phyloP scores from a whole-genome alignment of 1,284 basidiomycete species.

The Tremellales sp. region DNA sequence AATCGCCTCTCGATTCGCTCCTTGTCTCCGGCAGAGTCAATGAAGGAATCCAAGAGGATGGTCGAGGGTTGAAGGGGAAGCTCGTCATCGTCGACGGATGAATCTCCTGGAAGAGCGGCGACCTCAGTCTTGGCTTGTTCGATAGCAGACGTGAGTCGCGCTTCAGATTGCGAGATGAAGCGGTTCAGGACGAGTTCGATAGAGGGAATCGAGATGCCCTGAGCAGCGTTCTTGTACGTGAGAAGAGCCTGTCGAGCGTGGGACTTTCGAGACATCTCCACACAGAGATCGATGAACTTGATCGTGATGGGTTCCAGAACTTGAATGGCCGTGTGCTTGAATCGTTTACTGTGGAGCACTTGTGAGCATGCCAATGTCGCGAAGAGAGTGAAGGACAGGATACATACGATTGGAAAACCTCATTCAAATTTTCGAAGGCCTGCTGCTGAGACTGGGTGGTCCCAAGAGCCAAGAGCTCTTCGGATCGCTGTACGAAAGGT shows the following conservation, averaged over 20 bases:
- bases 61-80: constrained; percentile 45
- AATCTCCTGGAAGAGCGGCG: constrained; percentile 68
- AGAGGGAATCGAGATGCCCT: constrained; percentile 84
- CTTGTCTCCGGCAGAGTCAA: constrained; percentile 65
- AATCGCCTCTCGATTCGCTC: constrained; percentile 93
- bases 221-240: constrained; percentile 95
- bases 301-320: constrained; percentile 95
- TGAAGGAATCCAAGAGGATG: constrained; percentile 45
- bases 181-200: constrained; percentile 89
- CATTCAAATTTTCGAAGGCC: constrained; percentile 48
- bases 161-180: constrained; percentile 83
- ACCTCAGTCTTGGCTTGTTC: constrained; percentile 66
- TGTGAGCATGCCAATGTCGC: no score
- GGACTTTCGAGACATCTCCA: constrained; percentile 88
- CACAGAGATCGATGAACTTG: constrained; percentile 81
- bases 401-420: constrained; percentile 49
- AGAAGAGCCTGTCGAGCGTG: constrained; percentile 87
- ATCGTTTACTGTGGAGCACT: constrained; percentile 61
- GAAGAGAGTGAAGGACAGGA: not conserved
- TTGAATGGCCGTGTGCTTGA: constrained; percentile 83
- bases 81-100: constrained; percentile 40
- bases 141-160: constrained; percentile 81
- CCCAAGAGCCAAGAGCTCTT: constrained; percentile 48
- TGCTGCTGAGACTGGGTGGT: constrained; percentile 47
- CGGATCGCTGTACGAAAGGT: constrained; percentile 41